These are phyloP conservation scores for Pleurotus tuber-regium DNA, from an alignment of 768 basidiomycete genomes.

Conservation along the genomic window DNA sequence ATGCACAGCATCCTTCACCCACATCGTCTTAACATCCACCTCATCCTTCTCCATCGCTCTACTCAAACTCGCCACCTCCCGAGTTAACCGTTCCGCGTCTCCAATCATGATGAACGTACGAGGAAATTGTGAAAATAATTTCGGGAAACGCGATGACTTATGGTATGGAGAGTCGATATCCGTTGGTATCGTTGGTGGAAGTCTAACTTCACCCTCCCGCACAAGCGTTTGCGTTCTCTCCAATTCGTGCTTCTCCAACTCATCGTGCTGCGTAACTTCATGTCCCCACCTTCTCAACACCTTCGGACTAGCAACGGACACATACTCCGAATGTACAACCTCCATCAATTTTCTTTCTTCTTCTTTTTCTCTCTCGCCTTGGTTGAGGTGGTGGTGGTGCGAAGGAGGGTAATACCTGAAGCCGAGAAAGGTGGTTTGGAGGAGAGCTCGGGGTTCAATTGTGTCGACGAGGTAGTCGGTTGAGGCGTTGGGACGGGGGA, in stretches of 20 bases:
- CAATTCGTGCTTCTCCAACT: no score
- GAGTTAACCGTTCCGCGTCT: conserved; percentile 49
- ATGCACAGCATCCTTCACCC: conserved; percentile 40
- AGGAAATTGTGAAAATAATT: conserved; percentile 46
- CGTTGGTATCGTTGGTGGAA: background rate
- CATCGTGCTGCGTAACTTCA: conserved; percentile 23
- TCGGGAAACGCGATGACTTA: conserved; percentile 24
- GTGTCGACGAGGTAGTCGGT: conserved; percentile 55
- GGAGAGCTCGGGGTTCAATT: conserved; percentile 48
- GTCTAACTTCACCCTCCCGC: background rate
- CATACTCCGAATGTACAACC: conserved; percentile 39
- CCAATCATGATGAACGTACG: conserved; percentile 43
- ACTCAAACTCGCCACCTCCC: conserved; percentile 42
- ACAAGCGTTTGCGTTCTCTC: conserved; percentile 13
- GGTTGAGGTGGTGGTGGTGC: background rate
- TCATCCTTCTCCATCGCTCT: conserved; percentile 38
- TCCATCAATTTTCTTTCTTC: conserved; percentile 27
- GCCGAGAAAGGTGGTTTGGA: conserved; percentile 54
- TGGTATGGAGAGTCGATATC: conserved; percentile 20
- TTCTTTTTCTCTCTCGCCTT: no score
- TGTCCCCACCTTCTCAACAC: conserved; percentile 39
- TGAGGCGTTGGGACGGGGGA: conserved; percentile 45
- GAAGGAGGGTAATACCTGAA: conserved; percentile 22
- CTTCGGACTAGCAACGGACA: conserved; percentile 37
- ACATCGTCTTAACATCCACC: conserved; percentile 29